These are phyloP conservation scores for Acacia confusa DNA, from an alignment of 306 rosid species.

Conservation along the genomic window DNA sequence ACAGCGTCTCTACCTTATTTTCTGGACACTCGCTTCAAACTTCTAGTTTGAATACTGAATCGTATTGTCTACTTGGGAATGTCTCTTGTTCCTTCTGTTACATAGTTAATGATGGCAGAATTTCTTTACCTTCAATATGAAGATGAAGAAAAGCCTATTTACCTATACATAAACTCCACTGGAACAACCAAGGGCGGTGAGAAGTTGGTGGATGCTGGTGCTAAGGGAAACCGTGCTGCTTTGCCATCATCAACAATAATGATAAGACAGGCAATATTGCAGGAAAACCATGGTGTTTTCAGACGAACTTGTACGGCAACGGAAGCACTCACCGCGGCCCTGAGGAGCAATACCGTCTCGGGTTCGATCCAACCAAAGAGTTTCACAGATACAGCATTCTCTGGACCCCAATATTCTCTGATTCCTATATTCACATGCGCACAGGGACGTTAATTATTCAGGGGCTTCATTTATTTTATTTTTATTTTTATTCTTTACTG, in stretches of 20 bases:
- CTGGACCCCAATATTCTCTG: conserved; percentile 84
- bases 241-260: conserved; percentile 94
- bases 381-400: conserved; percentile 89
- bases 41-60: no score
- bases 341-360: conserved; percentile 84
- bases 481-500: no score
- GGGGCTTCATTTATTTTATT: no score
- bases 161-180: conserved; percentile 89
- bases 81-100: conserved; percentile 92
- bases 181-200: conserved; percentile 99
- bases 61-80: conserved; percentile 94
- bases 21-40: no score
- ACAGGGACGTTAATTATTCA: no score
- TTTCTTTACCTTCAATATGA: conserved; percentile 91
- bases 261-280: conserved; percentile 86
- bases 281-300: conserved; percentile 97
- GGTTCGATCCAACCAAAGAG: conserved; percentile 85
- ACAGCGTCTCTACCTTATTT: no score
- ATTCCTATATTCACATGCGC: no score
- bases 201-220: conserved; percentile 99
- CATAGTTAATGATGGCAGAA: conserved; percentile 89
- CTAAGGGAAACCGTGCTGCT: conserved; percentile 94
- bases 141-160: conserved; percentile 77
- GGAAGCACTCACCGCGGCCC: conserved; percentile 93
- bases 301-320: conserved; percentile 88